Percentiles rank a stretch among this genome's conserved stretches.
Evolutionary conservation across 495 filamentous ascomycete species (phyloP).

Genomic region (Astrothelium macrocarpum): DNA sequence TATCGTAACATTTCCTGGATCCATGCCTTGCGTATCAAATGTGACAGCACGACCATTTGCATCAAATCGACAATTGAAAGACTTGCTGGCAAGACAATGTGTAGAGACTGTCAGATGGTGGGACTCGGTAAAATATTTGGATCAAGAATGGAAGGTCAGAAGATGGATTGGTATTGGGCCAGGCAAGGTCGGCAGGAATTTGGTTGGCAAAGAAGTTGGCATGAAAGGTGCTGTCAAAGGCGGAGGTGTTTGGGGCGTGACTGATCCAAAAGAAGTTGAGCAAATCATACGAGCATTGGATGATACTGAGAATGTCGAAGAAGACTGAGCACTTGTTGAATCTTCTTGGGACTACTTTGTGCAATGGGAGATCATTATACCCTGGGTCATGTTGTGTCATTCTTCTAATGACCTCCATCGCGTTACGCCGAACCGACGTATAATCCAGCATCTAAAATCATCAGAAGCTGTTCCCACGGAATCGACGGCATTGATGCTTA

Average conservation of each 20-base stretch:
- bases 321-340: slow-evolving; percentile 25
- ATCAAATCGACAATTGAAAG: slow-evolving; percentile 60
- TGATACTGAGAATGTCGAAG: slow-evolving; percentile 52
- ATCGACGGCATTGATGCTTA: slow-evolving; percentile 13
- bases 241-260: slow-evolving; percentile 90
- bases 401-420: neutral
- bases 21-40: slow-evolving; percentile 74
- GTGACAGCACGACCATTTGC: slow-evolving; percentile 70
- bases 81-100: slow-evolving; percentile 64
- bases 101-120: slow-evolving; percentile 91
- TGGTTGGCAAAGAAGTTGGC: slow-evolving; percentile 93
- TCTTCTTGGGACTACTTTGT: no score
- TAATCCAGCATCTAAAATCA: slow-evolving; percentile 10
- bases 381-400: no score
- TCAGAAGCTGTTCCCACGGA: neutral
- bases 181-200: slow-evolving; percentile 85
- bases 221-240: slow-evolving; percentile 76
- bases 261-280: slow-evolving; percentile 71
- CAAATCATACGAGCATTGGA: slow-evolving; percentile 62
- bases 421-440: neutral
- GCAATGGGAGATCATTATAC: no score
- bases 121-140: slow-evolving; percentile 81
- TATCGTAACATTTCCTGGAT: slow-evolving; percentile 59
- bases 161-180: slow-evolving; percentile 92
- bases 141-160: slow-evolving; percentile 72